phyloP scores from a whole-genome alignment of 1,284 basidiomycete genomes.

The Cutaneotrichosporon sp. region DNA sequence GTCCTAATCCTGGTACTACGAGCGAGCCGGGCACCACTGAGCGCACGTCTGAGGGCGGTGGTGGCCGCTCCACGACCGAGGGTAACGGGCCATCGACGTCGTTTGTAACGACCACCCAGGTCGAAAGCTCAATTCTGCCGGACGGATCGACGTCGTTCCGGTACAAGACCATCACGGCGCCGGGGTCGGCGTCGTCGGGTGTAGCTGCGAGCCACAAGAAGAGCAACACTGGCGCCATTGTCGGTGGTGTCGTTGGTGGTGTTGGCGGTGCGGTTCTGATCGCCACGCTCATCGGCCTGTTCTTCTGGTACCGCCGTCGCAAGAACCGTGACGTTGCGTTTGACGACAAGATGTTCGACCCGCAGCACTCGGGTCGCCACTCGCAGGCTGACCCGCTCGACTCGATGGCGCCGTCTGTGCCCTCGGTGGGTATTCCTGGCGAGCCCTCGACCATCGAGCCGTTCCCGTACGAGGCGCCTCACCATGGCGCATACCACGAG shows the following conservation, averaged over 20 bases:
- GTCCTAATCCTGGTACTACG: too few relatives aligned
- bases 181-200: not conserved
- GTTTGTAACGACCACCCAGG: too few relatives aligned
- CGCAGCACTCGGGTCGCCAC: conserved; percentile 34
- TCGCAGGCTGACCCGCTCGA: conserved; percentile 42
- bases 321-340: conserved; percentile 37
- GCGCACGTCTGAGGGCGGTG: too few relatives aligned
- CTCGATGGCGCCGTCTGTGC: conserved; percentile 29
- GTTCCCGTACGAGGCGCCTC: conserved; percentile 7
- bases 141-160: not conserved
- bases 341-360: conserved; percentile 48
- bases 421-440: conserved; percentile 23
- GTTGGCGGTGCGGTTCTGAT: conserved; percentile 34
- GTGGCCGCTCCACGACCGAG: too few relatives aligned
- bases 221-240: conserved; percentile 23
- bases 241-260: conserved; percentile 46
- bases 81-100: too few relatives aligned
- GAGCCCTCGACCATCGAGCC: conserved; percentile 23
- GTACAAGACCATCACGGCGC: not conserved
- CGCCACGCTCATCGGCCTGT: conserved; percentile 36
- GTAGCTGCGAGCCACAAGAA: not conserved
- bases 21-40: too few relatives aligned
- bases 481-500: not conserved
- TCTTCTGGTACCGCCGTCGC: conserved; percentile 32
- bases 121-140: too few relatives aligned